Evolutionary conservation across 441 rosid species (phyloP).

Genomic region (Eruca vesicaria): DNA sequence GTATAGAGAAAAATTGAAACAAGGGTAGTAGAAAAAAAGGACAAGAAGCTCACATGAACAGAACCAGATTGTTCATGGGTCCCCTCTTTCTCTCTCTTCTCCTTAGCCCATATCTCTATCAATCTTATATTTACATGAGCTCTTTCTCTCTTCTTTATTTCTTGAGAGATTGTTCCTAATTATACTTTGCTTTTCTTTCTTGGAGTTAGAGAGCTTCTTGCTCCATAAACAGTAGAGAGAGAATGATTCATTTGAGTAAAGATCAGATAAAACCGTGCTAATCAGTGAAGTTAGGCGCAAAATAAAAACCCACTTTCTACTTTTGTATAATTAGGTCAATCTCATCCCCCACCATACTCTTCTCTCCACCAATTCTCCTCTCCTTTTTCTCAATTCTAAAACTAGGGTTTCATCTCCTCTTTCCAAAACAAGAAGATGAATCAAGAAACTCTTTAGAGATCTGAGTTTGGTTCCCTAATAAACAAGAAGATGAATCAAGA

Average conservation of each 20-base stretch:
- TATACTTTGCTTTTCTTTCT: not conserved
- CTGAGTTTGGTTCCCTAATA: not conserved
- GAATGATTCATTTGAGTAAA: constrained; percentile 2
- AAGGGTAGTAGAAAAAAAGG: constrained; percentile 17
- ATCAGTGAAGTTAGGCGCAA: constrained; percentile 30
- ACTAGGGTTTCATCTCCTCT: constrained; percentile 24
- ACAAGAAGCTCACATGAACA: constrained; percentile 35
- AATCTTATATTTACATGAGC: constrained; percentile 3
- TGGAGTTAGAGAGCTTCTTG: constrained; percentile 7
- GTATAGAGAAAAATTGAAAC: constrained; percentile 5
- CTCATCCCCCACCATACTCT: constrained; percentile 22
- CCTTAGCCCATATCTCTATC: constrained; percentile 20
- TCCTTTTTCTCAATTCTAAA: not conserved
- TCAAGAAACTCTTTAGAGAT: constrained; percentile 1
- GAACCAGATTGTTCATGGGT: constrained; percentile 34
- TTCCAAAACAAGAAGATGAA: constrained; percentile 1
- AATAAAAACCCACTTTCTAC: constrained; percentile 19
- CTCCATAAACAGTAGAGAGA: constrained; percentile 19
- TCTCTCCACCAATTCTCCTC: constrained; percentile 4
- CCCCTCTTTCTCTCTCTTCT: constrained; percentile 10
- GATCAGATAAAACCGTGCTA: constrained; percentile 3
- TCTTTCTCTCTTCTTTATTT: not conserved
- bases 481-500: constrained; percentile 22
- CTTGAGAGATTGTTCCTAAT: constrained; percentile 27
- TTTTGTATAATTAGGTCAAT: constrained; percentile 30